phyloP scores from a whole-genome alignment of 179 eudicot species.

The Beta lomatogona region DNA sequence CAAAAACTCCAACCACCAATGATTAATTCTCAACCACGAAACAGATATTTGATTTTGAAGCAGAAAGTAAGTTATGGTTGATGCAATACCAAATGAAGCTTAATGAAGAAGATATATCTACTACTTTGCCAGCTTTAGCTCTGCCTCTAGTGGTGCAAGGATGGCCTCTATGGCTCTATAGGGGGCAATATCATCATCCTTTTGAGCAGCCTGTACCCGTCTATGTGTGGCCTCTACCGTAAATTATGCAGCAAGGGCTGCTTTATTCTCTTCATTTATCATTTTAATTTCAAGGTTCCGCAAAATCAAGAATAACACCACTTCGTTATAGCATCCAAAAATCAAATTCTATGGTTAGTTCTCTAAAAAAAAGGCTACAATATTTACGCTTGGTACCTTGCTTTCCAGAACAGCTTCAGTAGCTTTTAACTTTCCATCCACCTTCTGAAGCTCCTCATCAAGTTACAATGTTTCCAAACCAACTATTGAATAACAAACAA shows the following conservation, averaged over 20 bases:
- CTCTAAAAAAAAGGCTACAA: background rate
- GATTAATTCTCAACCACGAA: too few relatives aligned
- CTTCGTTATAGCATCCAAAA: conserved; percentile 14
- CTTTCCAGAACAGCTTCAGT: conserved; percentile 75
- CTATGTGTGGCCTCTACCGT: conserved; percentile 95
- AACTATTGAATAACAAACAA: conserved; percentile 34
- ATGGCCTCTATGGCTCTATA: conserved; percentile 82
- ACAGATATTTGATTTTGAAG: background rate
- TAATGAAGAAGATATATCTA: conserved; percentile 46
- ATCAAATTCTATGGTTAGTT: background rate
- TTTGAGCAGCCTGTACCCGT: conserved; percentile 94
- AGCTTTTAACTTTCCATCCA: conserved; percentile 79
- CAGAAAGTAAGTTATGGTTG: background rate
- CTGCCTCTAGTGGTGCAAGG: conserved; percentile 93
- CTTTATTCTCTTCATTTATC: conserved; percentile 91
- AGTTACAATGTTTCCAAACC: conserved; percentile 42
- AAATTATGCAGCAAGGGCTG: conserved; percentile 96
- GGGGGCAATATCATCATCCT: conserved; percentile 98
- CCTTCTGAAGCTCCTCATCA: conserved; percentile 68
- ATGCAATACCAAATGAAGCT: background rate
- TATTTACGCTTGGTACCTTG: conserved; percentile 57
- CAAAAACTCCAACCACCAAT: too few relatives aligned
- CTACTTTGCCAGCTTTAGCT: conserved; percentile 82
- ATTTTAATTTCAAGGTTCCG: conserved; percentile 94
- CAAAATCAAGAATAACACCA: conserved; percentile 13